These are phyloP conservation scores for Colletotrichum sublineola DNA, from an alignment of 2,329 filamentous ascomycete species.

Conservation along the genomic window DNA sequence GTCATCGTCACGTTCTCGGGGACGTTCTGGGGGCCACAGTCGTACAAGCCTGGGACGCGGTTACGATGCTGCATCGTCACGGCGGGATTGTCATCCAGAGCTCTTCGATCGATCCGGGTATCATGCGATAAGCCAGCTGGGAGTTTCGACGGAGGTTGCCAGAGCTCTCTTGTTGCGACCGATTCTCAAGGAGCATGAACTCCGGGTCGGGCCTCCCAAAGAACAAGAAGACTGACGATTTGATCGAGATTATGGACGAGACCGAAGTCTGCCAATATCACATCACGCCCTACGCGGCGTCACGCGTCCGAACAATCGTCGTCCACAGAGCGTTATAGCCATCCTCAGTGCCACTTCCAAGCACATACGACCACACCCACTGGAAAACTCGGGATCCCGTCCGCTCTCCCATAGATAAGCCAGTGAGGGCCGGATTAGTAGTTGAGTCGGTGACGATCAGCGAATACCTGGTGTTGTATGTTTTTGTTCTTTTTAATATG, in stretches of 20 bases:
- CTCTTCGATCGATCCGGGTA: background rate
- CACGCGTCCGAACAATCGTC: too few species aligned
- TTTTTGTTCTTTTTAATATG: too few species aligned
- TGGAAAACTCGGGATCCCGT: too few species aligned
- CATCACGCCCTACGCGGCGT: background rate
- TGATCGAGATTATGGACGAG: background rate
- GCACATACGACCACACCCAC: too few species aligned
- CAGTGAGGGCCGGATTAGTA: too few species aligned
- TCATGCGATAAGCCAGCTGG: background rate
- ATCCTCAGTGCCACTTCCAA: too few species aligned
- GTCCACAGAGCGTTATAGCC: too few species aligned
- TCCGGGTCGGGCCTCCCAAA: background rate
- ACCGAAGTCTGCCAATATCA: background rate
- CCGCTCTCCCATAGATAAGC: too few species aligned
- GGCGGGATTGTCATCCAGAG: background rate
- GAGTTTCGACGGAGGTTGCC: background rate
- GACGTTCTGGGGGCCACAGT: conserved; percentile 41
- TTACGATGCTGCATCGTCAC: too few species aligned
- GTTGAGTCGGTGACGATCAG: too few species aligned
- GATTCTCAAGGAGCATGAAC: conserved; percentile 13
- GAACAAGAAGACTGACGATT: background rate
- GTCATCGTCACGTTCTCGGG: conserved; percentile 46
- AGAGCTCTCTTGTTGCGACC: conserved; percentile 20
- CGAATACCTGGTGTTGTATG: too few species aligned
- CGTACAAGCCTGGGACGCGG: background rate